Evolutionary conservation across 768 basidiomycete genomes (phyloP), one percentile per base, ranked within the genome.

Genomic region (Amanita rimosa): DNA sequence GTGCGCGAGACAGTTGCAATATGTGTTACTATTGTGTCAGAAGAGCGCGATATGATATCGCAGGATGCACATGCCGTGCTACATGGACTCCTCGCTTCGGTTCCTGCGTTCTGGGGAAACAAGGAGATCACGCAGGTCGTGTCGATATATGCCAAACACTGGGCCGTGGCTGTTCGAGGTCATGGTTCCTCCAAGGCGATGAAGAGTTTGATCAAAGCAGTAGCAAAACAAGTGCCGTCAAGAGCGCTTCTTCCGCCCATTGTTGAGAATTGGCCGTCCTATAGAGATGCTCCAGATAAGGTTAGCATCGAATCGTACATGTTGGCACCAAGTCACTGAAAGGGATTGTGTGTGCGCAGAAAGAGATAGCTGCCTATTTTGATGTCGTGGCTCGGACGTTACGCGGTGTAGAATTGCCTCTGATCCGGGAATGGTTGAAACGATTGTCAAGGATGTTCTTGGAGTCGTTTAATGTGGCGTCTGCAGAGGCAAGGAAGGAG

Each of bases 51-150:
- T 40, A 19, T 24, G 2, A 41, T 61, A 6, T 58, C 64, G 34
- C 53, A 64, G 19, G 56, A 72, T 44, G 64, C 60, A 58, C 31
- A 72, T 65, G 54, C 65, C 19, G 73, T 83, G 6, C 66, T 95
- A n/a, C 75, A 78, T 24, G 71, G 74, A n/a, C 66, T 95, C 7
- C 69, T 96, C 51, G 67, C 71, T 0, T 73, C 82, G 1, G 81
- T 96, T 26, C 90, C 93, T 0, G 78, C 81, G 3, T 97, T 98
- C 64, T 90, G 87, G 75, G 78, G 82, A 31, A 52, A 63, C 14
- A 62, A 64, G 16, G 87, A 89, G 53, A 60, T 89, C 24, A 64
- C 63, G 0, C 72, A 74, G 50, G 67, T 87, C 14, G 62, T 81
- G 21, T 71, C 64, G 34, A 67, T 86, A 6, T 79, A 80, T 51